phyloP scores from a whole-genome alignment of 2,329 filamentous ascomycete species.

The Colletotrichum navitas region DNA sequence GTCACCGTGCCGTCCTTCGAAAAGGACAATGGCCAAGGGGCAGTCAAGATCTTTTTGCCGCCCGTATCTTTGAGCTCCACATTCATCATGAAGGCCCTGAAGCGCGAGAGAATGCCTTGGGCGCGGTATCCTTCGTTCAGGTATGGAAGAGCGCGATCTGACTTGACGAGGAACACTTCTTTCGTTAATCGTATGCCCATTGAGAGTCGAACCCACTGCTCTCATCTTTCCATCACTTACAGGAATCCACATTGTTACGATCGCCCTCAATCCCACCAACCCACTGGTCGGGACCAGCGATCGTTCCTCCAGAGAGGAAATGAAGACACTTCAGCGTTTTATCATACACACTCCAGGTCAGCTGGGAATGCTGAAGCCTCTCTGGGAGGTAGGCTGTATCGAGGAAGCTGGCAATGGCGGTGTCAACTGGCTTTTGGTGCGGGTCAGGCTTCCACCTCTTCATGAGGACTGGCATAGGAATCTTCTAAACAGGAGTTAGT shows the following conservation, averaged over 20 bases:
- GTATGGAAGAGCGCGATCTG: constrained; percentile 58
- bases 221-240: constrained; percentile 43
- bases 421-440: constrained; percentile 60
- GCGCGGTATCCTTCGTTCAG: constrained; percentile 54
- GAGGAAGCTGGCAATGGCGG: constrained; percentile 61
- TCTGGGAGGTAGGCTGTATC: constrained; percentile 66
- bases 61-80: constrained; percentile 54
- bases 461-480: constrained; percentile 29
- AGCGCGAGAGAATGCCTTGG: constrained; percentile 49
- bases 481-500: background rate
- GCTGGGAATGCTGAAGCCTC: constrained; percentile 55
- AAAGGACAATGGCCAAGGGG: constrained; percentile 58
- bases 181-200: constrained; percentile 11
- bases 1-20: constrained; percentile 52
- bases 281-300: constrained; percentile 62
- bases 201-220: no score
- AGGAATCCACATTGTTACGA: constrained; percentile 53
- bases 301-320: constrained; percentile 59
- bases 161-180: constrained; percentile 60
- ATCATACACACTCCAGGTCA: constrained; percentile 62
- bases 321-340: constrained; percentile 58
- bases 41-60: constrained; percentile 57
- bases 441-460: constrained; percentile 18
- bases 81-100: constrained; percentile 55
- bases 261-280: constrained; percentile 57